Conservation (phyloP, 495 filamentous ascomycete species). For the Paragyromitra xinjiangensis region DNA sequence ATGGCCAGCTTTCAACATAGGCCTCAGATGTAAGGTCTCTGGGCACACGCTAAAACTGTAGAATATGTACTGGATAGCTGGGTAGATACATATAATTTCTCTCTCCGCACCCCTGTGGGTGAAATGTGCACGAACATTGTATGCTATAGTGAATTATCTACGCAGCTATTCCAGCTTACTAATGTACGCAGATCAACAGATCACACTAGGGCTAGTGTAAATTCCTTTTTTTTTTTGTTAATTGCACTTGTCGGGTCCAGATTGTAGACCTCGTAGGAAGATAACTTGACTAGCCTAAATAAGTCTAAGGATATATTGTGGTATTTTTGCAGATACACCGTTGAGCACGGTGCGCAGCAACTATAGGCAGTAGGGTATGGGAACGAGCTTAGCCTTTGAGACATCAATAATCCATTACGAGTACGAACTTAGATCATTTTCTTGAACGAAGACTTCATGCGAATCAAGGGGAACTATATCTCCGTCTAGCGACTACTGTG, state of each 20-base stretch:
- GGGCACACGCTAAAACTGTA: constrained; percentile 21
- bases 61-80: constrained; percentile 10
- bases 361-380: no score
- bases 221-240: not conserved
- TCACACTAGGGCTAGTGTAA: constrained; percentile 1
- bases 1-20: not conserved
- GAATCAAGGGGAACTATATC: constrained; percentile 12
- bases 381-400: not conserved
- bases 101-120: not conserved
- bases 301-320: constrained; percentile 26
- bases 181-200: constrained; percentile 10
- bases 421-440: not conserved
- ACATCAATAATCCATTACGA: constrained; percentile 25
- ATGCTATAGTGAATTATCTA: not conserved
- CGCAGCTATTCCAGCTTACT: constrained; percentile 12
- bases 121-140: constrained; percentile 19
- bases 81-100: not conserved
- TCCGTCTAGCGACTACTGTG: not conserved
- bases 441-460: not conserved
- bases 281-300: constrained; percentile 17
- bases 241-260: constrained; percentile 21
- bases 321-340: constrained; percentile 3
- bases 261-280: constrained; percentile 22
- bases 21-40: not conserved
- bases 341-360: no score